Evolutionary conservation across 768 basidiomycete species (phyloP).

Genomic region (Termitomyces titanicus): DNA sequence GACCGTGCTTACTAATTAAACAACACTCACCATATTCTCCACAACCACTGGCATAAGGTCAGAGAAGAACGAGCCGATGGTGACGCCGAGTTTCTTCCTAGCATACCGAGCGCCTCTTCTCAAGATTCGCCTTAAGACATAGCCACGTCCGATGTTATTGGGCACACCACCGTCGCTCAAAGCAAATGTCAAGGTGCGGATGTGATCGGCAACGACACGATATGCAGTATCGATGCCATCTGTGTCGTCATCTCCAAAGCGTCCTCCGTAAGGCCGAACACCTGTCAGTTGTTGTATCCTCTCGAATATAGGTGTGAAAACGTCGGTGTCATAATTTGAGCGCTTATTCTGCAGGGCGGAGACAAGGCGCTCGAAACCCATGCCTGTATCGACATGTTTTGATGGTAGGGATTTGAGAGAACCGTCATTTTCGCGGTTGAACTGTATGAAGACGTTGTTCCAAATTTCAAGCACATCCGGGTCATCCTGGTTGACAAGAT

Average conservation of each 20-base stretch:
- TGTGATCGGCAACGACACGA: conserved; percentile 95
- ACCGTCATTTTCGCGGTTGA: conserved; percentile 91
- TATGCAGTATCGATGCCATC: conserved; percentile 98
- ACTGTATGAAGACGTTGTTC: conserved; percentile 99
- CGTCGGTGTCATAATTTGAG: conserved; percentile 98
- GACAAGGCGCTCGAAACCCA: conserved; percentile 98
- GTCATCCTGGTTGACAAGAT: conserved; percentile 94
- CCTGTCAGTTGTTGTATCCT: conserved; percentile 88
- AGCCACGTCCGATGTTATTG: conserved; percentile 94
- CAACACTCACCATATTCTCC: conserved; percentile 70
- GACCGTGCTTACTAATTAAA: background rate
- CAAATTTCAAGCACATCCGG: conserved; percentile 97
- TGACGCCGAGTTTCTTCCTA: conserved; percentile 89
- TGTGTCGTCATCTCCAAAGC: conserved; percentile 89
- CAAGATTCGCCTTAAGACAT: conserved; percentile 92
- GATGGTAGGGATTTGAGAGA: conserved; percentile 77
- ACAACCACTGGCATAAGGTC: conserved; percentile 86
- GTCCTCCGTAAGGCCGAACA: conserved; percentile 83
- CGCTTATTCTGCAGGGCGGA: conserved; percentile 86
- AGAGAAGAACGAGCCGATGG: conserved; percentile 94
- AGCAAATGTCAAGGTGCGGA: conserved; percentile 92
- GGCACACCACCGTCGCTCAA: conserved; percentile 96
- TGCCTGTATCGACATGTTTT: conserved; percentile 97
- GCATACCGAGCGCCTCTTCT: conserved; percentile 94
- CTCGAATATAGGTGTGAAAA: conserved; percentile 86